Evolutionary conservation across 2,329 filamentous ascomycete genomes (phyloP), one percentile per base, ranked within the genome.

Genomic region (Talaromyces rugulosus): DNA sequence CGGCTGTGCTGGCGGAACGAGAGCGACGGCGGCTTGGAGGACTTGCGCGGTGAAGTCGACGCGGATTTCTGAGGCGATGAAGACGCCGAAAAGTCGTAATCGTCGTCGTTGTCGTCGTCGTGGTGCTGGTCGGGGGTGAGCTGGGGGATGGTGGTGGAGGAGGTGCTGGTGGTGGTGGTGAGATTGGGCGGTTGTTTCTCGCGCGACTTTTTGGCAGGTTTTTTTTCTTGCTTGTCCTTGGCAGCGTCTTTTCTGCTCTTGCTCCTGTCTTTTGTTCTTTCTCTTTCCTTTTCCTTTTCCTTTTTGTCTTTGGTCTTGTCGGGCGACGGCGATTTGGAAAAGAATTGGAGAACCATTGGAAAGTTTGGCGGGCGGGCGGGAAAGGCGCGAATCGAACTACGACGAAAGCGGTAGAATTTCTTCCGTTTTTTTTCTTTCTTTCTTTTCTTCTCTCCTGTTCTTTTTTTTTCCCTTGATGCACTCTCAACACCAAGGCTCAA

Each of bases 401-500:
- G 68, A 69, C 74, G 74, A 77, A 77, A 72, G 74, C 73, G 74
- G 74, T 75, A 72, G 74, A 77, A 76, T 57, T 56, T 50, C 57
- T 63, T 40, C 42, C 53, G 42, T n/a, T 16, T 50, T 33, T 28
- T 47, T n/a, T 18, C 33, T 59, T 33, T 40, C 40, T n/a, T 58
- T 47, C 42, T 53, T 11, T 50, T 31, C 40, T 50, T 53, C 42
- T 47, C 40, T 51, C 52, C 12, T 51, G 12, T 59, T 57, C 31
- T 47, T n/a, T 51, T 57, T 57, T 12, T 56, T 31, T 56, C 40
- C 54, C 27, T 33, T 31, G 3, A 23, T 23, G 23, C 23, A 23
- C 23, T 23, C 23, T 23, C 23, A 23, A 23, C 23, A 23, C 23
- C 23, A 23, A 23, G 23, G 44, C 44, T 50, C 44, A 50, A 50